A percentile compares a stretch with the other conserved stretches of the same genome.
phyloP scores from a whole-genome alignment of 257 asterid species.

The Solanum infundibuliforme region DNA sequence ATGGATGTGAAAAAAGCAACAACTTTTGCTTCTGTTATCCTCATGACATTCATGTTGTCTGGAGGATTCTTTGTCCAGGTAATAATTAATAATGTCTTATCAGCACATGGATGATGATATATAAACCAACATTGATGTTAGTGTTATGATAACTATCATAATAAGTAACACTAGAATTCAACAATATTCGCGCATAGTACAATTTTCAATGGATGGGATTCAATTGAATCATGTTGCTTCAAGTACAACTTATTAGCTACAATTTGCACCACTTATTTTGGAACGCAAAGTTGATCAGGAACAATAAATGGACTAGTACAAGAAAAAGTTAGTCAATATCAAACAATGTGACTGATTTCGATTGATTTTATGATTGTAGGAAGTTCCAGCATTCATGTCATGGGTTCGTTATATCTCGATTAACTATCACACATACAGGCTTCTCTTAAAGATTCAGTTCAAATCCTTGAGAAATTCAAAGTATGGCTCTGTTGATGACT shows the following conservation, averaged over 20 bases:
- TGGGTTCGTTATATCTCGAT: slow-evolving; percentile 32
- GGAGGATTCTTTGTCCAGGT: slow-evolving; percentile 35
- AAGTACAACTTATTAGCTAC: neutral
- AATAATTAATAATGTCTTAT: neutral
- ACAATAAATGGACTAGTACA: neutral
- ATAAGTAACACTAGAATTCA: neutral
- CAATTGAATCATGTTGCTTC: neutral
- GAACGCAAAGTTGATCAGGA: neutral
- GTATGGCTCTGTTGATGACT: neutral
- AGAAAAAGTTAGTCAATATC: neutral
- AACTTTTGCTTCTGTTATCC: slow-evolving; percentile 33
- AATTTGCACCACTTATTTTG: neutral
- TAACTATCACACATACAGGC: slow-evolving; percentile 32
- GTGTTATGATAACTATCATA: neutral
- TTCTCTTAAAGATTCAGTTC: slow-evolving; percentile 33
- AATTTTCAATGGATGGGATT: neutral
- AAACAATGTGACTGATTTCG: neutral
- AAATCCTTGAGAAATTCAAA: neutral
- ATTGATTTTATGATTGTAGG: slow-evolving; percentile 12
- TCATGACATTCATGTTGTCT: slow-evolving; percentile 35
- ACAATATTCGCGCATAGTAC: neutral
- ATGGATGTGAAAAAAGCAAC: slow-evolving; percentile 38
- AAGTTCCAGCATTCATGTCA: slow-evolving; percentile 22
- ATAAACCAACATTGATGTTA: neutral
- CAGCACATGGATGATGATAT: neutral